Percentiles rank a stretch among this genome's conserved stretches.
phyloP scores from a whole-genome alignment of 768 basidiomycete species.

The Boletus tomentosulus region DNA sequence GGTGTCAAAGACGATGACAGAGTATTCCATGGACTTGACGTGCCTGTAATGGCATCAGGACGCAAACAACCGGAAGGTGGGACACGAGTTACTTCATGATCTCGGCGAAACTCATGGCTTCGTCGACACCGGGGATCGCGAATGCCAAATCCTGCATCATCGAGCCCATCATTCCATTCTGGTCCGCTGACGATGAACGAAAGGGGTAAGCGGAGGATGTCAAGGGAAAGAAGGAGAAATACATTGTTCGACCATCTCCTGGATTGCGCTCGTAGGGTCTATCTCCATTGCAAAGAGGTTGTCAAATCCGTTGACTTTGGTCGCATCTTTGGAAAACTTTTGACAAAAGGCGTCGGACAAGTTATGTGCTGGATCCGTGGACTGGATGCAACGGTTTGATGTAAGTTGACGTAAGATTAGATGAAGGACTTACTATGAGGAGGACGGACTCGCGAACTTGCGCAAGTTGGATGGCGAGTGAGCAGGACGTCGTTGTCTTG shows the following conservation, averaged over 20 bases:
- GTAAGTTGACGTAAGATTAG: background rate
- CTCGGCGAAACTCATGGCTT: constrained; percentile 99
- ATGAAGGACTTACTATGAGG: constrained; percentile 67
- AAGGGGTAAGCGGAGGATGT: background rate
- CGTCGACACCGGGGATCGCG: constrained; percentile 98
- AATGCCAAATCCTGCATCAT: constrained; percentile 99
- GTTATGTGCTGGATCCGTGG: constrained; percentile 99
- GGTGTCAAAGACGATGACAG: constrained; percentile 99
- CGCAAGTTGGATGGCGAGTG: constrained; percentile 94
- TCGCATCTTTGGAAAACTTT: constrained; percentile 99
- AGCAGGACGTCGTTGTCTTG: constrained; percentile 98
- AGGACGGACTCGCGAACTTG: constrained; percentile 90
- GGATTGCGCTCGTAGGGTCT: constrained; percentile 94
- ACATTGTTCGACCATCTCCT: constrained; percentile 99
- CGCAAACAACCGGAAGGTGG: background rate
- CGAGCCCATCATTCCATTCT: constrained; percentile 92
- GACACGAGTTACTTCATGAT: constrained; percentile 83
- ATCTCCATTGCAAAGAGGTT: constrained; percentile 99
- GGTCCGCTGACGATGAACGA: constrained; percentile 54
- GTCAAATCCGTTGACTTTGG: constrained; percentile 94
- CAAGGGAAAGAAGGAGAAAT: constrained; percentile 19
- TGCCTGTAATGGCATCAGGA: constrained; percentile 51
- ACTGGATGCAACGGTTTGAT: constrained; percentile 44
- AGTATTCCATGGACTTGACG: constrained; percentile 99
- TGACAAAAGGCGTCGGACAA: constrained; percentile 97